Evolutionary conservation across 208 protist genomes (phyloP).

Genomic region (Wallacemonas collosoma): DNA sequence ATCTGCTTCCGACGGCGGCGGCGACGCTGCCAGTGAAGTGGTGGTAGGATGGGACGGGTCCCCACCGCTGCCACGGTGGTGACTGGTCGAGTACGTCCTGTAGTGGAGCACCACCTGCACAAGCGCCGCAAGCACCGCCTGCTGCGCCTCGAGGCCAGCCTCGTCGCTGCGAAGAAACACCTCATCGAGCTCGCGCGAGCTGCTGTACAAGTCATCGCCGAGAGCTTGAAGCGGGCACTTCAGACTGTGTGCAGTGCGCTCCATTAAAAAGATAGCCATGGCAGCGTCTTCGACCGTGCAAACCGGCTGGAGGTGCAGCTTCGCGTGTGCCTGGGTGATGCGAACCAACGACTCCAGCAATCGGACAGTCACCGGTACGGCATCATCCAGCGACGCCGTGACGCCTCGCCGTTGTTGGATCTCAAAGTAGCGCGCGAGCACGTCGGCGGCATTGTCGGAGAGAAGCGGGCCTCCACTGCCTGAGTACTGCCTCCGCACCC

Average conservation of each 20-base stretch:
- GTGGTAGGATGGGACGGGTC: too few species aligned
- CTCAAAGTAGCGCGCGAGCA: conserved; percentile 81
- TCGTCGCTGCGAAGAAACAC: conserved; percentile 58
- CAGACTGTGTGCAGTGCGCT: conserved; percentile 81
- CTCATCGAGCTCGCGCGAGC: conserved; percentile 70
- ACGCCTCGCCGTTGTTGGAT: conserved; percentile 72
- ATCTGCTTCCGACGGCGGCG: too few species aligned
- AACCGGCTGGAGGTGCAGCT: conserved; percentile 88
- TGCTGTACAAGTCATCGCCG: conserved; percentile 65
- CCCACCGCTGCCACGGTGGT: too few species aligned
- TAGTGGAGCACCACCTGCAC: conserved; percentile 68
- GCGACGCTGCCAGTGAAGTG: too few species aligned
- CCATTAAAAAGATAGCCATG: conserved; percentile 88
- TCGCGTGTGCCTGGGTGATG: conserved; percentile 94
- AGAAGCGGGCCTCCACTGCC: conserved; percentile 67
- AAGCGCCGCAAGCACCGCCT: conserved; percentile 53
- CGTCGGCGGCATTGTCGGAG: conserved; percentile 64
- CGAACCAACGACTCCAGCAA: conserved; percentile 96
- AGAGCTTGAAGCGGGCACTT: conserved; percentile 79
- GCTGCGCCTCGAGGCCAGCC: conserved; percentile 40
- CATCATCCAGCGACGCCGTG: conserved; percentile 75
- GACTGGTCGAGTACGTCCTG: conserved; percentile 3
- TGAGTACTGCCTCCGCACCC: conserved; percentile 76
- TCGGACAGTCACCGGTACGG: conserved; percentile 95
- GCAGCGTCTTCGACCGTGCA: conserved; percentile 83